Evolutionary conservation across 2,329 filamentous ascomycete genomes (phyloP).

Genomic region (Fusarium protoensiforme): DNA sequence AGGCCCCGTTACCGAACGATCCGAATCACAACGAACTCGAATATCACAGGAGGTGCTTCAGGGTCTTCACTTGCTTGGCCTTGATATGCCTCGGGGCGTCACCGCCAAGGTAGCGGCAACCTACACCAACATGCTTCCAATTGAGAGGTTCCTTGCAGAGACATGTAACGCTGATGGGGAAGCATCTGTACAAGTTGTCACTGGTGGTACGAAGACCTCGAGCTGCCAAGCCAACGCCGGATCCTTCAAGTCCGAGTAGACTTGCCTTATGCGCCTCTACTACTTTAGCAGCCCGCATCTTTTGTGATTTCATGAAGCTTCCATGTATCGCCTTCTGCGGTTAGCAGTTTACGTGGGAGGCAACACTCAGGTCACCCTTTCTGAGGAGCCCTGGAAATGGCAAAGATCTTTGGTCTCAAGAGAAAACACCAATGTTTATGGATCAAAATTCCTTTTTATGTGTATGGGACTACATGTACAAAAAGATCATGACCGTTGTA

Average conservation of each 20-base stretch:
- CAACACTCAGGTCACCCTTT: too few relatives aligned
- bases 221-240: neutral
- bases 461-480: too few relatives aligned
- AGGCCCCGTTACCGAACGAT: neutral
- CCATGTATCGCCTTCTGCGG: too few relatives aligned
- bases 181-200: fast-evolving
- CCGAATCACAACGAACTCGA: neutral
- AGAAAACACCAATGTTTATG: too few relatives aligned
- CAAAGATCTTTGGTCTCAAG: too few relatives aligned
- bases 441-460: too few relatives aligned
- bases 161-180: neutral
- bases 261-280: fast-evolving
- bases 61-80: neutral
- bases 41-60: neutral
- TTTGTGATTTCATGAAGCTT: too few relatives aligned
- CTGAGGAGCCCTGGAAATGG: too few relatives aligned
- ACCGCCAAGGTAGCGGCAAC: neutral
- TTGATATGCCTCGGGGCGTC: neutral
- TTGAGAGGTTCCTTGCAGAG: neutral
- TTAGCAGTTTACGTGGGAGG: too few relatives aligned
- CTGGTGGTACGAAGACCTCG: neutral
- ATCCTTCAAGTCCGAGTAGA: neutral
- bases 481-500: neutral
- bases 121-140: neutral
- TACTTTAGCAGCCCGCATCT: neutral